Evolutionary conservation across 1,284 basidiomycete species (phyloP).

Genomic region (Rhodotorula mucilaginosa): DNA sequence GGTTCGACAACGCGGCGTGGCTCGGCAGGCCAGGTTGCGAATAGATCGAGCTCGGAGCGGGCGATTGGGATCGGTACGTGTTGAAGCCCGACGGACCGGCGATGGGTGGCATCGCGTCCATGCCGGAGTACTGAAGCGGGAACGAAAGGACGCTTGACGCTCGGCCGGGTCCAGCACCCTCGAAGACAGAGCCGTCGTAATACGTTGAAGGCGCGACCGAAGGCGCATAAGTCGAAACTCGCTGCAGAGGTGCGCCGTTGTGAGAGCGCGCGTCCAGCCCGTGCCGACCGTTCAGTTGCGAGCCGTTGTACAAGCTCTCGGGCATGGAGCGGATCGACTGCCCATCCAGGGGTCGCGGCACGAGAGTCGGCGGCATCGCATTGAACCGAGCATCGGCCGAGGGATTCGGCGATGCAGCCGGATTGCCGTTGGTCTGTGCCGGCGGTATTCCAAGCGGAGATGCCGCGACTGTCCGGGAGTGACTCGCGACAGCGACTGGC

Average conservation of each 20-base stretch:
- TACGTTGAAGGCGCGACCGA: constrained; percentile 40
- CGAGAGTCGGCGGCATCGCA: neutral
- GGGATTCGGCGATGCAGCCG: too few species aligned
- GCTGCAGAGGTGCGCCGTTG: neutral
- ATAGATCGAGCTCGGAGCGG: neutral
- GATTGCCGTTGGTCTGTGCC: too few species aligned
- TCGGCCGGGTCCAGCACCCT: constrained; percentile 38
- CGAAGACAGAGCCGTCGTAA: constrained; percentile 46
- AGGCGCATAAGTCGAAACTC: constrained; percentile 18
- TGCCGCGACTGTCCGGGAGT: neutral
- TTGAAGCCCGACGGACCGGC: constrained; percentile 7
- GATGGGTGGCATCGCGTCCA: constrained; percentile 11
- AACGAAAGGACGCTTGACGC: constrained; percentile 40
- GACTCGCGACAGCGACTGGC: neutral
- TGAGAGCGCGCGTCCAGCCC: neutral
- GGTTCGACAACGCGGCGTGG: constrained; percentile 25
- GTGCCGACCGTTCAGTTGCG: neutral
- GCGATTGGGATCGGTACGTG: neutral
- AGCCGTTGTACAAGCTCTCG: neutral
- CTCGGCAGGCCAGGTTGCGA: neutral
- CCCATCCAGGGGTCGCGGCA: neutral
- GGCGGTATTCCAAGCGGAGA: too few species aligned
- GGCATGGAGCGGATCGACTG: neutral
- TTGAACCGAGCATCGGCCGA: too few species aligned
- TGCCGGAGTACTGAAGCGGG: constrained; percentile 28